Base-by-base conservation (phyloP, 2,329 filamentous ascomycete genomes). In the Tolypocladium tropicale region DNA sequence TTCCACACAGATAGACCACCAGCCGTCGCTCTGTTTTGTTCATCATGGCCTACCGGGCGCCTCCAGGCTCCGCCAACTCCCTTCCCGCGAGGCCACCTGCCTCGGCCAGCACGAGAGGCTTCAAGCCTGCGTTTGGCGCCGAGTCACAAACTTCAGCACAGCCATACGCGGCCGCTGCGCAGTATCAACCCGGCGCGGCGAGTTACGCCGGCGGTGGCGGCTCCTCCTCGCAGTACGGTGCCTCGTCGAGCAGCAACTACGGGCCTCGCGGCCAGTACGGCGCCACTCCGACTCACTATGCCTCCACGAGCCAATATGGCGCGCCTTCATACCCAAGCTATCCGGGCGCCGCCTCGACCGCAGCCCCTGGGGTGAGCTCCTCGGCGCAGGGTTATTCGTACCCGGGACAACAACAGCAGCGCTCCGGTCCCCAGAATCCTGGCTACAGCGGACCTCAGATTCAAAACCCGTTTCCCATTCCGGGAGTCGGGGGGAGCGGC, bases 31-130 rank as follows among this genome's bases (percentile, higher is more conserved):
- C 56, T 63, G 61, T 61, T n/a, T 65, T 78, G 74, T 84, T 84
- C 81, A 85, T 84, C 81, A 93, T 93, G 89, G 86, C 88, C 75
- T 90, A 90, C 81, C 86, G 88, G 74, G 86, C 86, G 70, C 87
- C 88, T 87, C 87, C 89, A 90, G 88, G 88, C 65, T 72, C 74
- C 65, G 37, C 36, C 52, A 71, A 62, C 67, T 72, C 70, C 63
- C 86, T 95, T 41, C 90, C 90, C 62, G 84, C 89, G 60, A 86
- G 88, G 64, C 90, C 89, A 59, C 89, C 89, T 46, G 81, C 84
- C 54, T 77, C 84, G 60, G 63, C 55, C 50, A 53, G 53, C 55
- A 56, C 53, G 52, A 56, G 41, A 56, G 72, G 72, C 60, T 76
- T 76, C 67, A 75, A 71, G 62, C 74, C 82, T 28, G 76, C 79